These are phyloP conservation scores for Cryphonectria naterciae DNA, from an alignment of 2,329 filamentous ascomycete species.

Conservation along the genomic window DNA sequence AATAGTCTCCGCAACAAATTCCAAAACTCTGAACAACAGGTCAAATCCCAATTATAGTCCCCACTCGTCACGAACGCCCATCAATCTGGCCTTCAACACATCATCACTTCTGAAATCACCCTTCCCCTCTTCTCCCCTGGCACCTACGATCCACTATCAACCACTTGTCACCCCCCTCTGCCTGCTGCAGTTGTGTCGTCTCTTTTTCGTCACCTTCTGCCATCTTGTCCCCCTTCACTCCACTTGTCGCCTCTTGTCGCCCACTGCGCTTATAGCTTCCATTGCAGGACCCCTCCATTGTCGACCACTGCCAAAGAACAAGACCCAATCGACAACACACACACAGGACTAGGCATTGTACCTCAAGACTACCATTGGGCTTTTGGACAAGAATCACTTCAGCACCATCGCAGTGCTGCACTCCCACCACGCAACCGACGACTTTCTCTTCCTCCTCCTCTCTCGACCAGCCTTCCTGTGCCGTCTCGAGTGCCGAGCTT, in stretches of 20 bases:
- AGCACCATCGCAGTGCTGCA: neutral
- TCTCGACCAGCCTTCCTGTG: neutral
- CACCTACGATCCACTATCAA: neutral
- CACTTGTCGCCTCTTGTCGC: neutral
- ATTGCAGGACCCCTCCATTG: neutral
- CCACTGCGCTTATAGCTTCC: neutral
- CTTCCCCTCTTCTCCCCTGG: neutral
- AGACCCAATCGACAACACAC: neutral
- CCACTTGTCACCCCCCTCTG: neutral
- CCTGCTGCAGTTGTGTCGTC: neutral
- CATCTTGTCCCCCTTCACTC: neutral
- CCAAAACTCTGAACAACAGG: neutral
- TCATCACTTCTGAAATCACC: neutral
- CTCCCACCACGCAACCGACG: neutral
- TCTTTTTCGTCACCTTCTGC: neutral
- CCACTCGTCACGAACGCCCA: slow-evolving; percentile 4
- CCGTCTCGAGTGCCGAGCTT: slow-evolving; percentile 4
- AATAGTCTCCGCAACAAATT: neutral
- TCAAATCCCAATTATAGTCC: slow-evolving; percentile 4
- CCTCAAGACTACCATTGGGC: neutral
- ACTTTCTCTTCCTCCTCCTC: neutral
- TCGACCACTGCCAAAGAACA: neutral
- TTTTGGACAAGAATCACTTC: neutral
- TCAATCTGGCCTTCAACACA: neutral
- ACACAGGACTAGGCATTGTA: neutral